Evolutionary conservation across 164 flowering plant genomes (phyloP), one percentile per base, ranked within the genome.

Genomic region (Annona squamosa): DNA sequence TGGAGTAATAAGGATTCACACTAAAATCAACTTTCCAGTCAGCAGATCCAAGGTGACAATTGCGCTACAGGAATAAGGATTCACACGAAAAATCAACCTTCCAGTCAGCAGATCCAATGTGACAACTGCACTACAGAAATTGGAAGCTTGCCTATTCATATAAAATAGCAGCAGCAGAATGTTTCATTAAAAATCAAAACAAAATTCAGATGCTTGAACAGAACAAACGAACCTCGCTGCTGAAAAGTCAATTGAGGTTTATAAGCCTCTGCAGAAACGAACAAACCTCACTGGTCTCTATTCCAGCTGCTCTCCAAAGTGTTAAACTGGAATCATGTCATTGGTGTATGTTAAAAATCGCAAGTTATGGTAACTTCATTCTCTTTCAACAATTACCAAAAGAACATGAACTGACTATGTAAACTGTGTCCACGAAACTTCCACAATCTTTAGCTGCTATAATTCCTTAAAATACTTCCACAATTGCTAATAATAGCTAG

Each of bases 381-480:
- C 46, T 16, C 18, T 46, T n/a, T 17, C 70, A 68, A 68, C 41
- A 46, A 68, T 68, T 26, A n/a, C 46, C 70, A 46, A 68, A 46
- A 56, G 42, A 46, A 68, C 18, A 68, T 46, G 13, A 68, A 46
- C 44, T 5, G 41, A 41, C 13, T n/a, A 67, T 43, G 18, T 1
- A 67, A 44, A 18, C 13, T 44, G 9, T 13, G 13, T 68, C 56
- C 43, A 12, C 18, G 2, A 68, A 68, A 68, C 7, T 68, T 68
- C 18, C 16, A 68, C 6, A 46, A n/a, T n/a, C 3, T 4, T 46
- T 43, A 16, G 46, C 2, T 68, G 26, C 52, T 68, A 17, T 6
- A 46, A 16, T 68, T 68, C 70, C 46, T 41, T 67, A 2, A 68
- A 19, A 68, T 46, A 68, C 37, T 68, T 46, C n/a, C 70, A 68